These are phyloP conservation scores for Colletotrichum gigasporum DNA, from an alignment of 2,329 filamentous ascomycete genomes.

Conservation along the genomic window DNA sequence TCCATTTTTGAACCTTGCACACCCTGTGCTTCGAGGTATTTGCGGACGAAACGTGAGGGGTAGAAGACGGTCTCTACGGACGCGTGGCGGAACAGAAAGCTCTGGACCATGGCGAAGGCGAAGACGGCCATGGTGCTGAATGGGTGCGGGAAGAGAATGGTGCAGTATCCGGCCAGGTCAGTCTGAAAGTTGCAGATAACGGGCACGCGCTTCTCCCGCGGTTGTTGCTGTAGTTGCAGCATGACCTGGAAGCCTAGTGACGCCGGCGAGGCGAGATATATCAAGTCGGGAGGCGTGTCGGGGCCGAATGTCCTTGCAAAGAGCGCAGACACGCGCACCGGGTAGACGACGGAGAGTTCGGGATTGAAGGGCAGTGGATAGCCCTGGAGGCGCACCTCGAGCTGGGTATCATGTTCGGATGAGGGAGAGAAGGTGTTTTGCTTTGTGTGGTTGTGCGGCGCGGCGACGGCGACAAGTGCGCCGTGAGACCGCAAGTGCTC, in stretches of 20 bases:
- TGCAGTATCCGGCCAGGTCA: conserved; percentile 74
- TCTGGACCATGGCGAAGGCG: conserved; percentile 70
- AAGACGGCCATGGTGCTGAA: conserved; percentile 70
- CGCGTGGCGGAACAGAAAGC: conserved; percentile 70
- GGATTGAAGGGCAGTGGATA: conserved; percentile 77
- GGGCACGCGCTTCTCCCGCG: conserved; percentile 61
- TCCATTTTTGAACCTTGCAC: conserved; percentile 67
- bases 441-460: conserved; percentile 66
- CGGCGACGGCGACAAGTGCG: conserved; percentile 72
- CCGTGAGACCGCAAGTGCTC: conserved; percentile 72
- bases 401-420: conserved; percentile 36
- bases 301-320: conserved; percentile 67
- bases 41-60: conserved; percentile 69
- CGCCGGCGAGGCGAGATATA: conserved; percentile 76
- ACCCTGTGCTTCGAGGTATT: conserved; percentile 67
- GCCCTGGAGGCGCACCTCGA: conserved; percentile 69
- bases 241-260: conserved; percentile 77
- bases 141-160: conserved; percentile 73
- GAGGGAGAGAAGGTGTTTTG: conserved; percentile 63
- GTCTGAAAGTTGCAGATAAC: conserved; percentile 78
- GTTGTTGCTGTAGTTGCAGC: conserved; percentile 72
- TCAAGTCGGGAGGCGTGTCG: conserved; percentile 65
- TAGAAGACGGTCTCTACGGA: conserved; percentile 76
- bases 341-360: conserved; percentile 75
- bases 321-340: conserved; percentile 70